Base-by-base conservation (phyloP, 83 land plant species). In the Diphasiastrum complanatum region DNA sequence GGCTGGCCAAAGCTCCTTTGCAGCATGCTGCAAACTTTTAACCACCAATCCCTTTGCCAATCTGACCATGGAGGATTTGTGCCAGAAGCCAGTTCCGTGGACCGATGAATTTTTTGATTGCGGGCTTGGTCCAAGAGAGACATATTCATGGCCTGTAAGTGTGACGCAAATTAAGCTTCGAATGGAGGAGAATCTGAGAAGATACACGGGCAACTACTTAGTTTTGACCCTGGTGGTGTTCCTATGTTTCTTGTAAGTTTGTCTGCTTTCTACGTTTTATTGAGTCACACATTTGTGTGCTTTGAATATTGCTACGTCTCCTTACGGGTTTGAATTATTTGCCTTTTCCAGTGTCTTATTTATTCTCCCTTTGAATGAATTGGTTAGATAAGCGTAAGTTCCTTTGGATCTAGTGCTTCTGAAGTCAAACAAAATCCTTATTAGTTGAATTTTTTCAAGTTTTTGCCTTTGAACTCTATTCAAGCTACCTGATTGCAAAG, bases 41-140 rank as follows among this genome's bases (percentile, higher is more conserved):
- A 64, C 38, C 25, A 27, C 63, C 25, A 75, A 75, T 48, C 74
- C 78, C 8, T 68, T 75, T 32, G 59, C 26, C 63, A 69, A 30
- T 34, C 61, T 75, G 19, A 75, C 78, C 26, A 68, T 69, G 29
- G 74, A 75, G 26, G 78, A 75, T 20, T 41, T 68, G 53, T 25
- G 68, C 35, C 50, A 61, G 54, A 52, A 56, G 25, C 78, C 74
- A 10, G 74, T 75, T 33, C 30, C 74, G 3, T 75, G 78, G 78
- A 75, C 78, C 4, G 78, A 63, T 5, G 68, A 75, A 48, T 75
- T 75, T 49, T 63, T 72, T 33, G 78, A 75, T 45, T 75, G 74
- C 45, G 78, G 78, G 25, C 36, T 41, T 48, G 78, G 78, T 20
- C 74, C 75, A 3, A 12, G 45, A 25, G 78, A 75, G 33, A 75